phyloP scores from a whole-genome alignment of 257 asterid genomes.

The Craterostigma plantagineum region DNA sequence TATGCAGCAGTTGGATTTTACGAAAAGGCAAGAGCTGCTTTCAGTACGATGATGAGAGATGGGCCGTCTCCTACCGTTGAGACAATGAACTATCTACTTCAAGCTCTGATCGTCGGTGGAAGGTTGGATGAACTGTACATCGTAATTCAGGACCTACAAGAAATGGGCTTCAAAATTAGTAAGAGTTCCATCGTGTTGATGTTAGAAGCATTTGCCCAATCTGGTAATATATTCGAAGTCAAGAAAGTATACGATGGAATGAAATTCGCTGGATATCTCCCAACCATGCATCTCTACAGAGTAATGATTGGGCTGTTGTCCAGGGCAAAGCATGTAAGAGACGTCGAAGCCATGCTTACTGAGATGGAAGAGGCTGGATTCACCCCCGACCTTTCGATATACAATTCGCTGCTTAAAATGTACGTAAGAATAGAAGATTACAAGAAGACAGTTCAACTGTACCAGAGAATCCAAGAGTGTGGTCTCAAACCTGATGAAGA shows the following conservation, averaged over 20 bases:
- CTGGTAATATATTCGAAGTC: conserved; percentile 68
- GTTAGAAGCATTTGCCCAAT: conserved; percentile 89
- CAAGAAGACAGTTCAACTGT: conserved; percentile 56
- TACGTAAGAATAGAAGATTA: conserved; percentile 63
- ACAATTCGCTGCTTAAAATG: conserved; percentile 55
- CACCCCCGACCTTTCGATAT: conserved; percentile 53
- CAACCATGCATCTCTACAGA: conserved; percentile 90
- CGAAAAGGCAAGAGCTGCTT: conserved; percentile 92
- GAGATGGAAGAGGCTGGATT: conserved; percentile 87
- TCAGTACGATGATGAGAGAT: conserved; percentile 75
- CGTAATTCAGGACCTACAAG: conserved; percentile 86
- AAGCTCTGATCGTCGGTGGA: conserved; percentile 64
- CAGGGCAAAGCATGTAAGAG: conserved; percentile 59
- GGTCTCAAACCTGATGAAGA: conserved; percentile 66
- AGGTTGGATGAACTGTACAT: conserved; percentile 80
- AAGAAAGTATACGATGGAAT: conserved; percentile 78
- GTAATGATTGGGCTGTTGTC: conserved; percentile 71
- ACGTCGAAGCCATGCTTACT: conserved; percentile 70
- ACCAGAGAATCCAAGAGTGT: conserved; percentile 54
- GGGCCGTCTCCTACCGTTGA: conserved; percentile 91
- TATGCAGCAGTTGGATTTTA: conserved; percentile 73
- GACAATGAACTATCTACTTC: conserved; percentile 56
- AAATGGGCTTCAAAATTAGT: conserved; percentile 88
- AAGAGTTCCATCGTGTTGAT: conserved; percentile 67
- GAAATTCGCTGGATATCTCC: conserved; percentile 89